Evolutionary conservation across 2,329 filamentous ascomycete species (phyloP).

Genomic region (Stromatinia cepivora): DNA sequence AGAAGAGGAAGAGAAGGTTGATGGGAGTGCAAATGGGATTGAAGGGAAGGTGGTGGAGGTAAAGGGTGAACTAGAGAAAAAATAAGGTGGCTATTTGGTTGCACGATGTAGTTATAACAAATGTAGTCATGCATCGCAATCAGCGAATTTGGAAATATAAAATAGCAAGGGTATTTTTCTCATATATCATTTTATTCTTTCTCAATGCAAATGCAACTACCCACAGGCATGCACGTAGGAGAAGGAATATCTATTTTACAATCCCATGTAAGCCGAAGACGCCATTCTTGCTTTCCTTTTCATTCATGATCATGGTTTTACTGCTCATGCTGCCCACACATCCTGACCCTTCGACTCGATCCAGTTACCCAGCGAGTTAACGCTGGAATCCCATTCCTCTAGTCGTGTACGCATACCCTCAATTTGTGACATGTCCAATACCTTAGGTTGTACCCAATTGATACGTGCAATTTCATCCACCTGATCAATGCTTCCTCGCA

Average conservation of each 20-base stretch:
- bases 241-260: slow-evolving; percentile 38
- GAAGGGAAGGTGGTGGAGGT: neutral
- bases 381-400: slow-evolving; percentile 92
- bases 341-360: slow-evolving; percentile 92
- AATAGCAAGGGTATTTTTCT: slow-evolving; percentile 7
- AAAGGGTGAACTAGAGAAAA: neutral
- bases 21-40: neutral
- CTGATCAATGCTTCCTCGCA: slow-evolving; percentile 93
- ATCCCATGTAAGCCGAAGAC: slow-evolving; percentile 33
- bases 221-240: slow-evolving; percentile 9
- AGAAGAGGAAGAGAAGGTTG: neutral
- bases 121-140: neutral
- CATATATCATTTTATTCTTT: slow-evolving; percentile 21
- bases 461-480: slow-evolving; percentile 92
- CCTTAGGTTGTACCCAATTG: slow-evolving; percentile 98
- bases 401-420: slow-evolving; percentile 85
- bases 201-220: neutral
- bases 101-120: neutral
- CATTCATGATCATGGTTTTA: slow-evolving; percentile 11
- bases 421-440: slow-evolving; percentile 93
- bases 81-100: neutral
- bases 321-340: slow-evolving; percentile 79
- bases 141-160: neutral
- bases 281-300: slow-evolving; percentile 28
- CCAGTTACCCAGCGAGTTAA: slow-evolving; percentile 96